Percentiles rank a stretch among this genome's conserved stretches.
Conservation (phyloP, 2,329 filamentous ascomycete genomes). For the Pyrenochaeta sp. region DNA sequence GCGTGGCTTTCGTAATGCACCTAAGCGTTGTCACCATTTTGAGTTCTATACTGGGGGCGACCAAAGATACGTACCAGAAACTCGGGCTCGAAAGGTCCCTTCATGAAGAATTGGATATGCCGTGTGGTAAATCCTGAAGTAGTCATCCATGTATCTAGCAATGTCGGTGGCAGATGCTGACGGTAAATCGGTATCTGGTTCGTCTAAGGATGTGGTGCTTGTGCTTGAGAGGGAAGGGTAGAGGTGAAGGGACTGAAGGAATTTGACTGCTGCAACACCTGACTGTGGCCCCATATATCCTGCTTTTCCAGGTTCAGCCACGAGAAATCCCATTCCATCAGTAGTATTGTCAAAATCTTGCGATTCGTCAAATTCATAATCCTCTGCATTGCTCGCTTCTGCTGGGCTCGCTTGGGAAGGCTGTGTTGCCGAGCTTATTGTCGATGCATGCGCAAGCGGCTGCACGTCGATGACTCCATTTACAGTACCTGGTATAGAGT, state of each 20-base stretch:
- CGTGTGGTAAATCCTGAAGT: conserved; percentile 56
- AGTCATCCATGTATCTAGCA: conserved; percentile 46
- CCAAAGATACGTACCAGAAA: conserved; percentile 53
- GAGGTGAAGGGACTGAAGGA: neutral
- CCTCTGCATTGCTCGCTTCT: conserved; percentile 4
- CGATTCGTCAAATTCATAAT: conserved; percentile 9
- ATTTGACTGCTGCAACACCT: conserved; percentile 15
- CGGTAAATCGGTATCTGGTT: neutral
- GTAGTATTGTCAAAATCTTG: conserved; percentile 8
- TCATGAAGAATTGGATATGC: conserved; percentile 59
- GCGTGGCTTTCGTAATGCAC: conserved; percentile 41
- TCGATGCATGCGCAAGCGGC: conserved; percentile 25
- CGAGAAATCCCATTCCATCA: conserved; percentile 12
- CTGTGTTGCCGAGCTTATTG: conserved; percentile 24
- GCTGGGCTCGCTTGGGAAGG: conserved; percentile 24
- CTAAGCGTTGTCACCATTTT: neutral
- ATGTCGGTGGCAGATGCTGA: neutral
- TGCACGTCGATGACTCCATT: conserved; percentile 3
- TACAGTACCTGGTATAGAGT: neutral
- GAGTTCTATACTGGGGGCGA: conserved; percentile 33
- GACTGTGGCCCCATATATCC: conserved; percentile 43
- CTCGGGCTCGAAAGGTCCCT: conserved; percentile 56
- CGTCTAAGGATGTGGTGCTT: conserved; percentile 32
- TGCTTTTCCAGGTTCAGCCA: conserved; percentile 24
- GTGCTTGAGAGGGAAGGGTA: conserved; percentile 17